phyloP scores from a whole-genome alignment of 2,329 filamentous ascomycete genomes.

The Periconia sp. region DNA sequence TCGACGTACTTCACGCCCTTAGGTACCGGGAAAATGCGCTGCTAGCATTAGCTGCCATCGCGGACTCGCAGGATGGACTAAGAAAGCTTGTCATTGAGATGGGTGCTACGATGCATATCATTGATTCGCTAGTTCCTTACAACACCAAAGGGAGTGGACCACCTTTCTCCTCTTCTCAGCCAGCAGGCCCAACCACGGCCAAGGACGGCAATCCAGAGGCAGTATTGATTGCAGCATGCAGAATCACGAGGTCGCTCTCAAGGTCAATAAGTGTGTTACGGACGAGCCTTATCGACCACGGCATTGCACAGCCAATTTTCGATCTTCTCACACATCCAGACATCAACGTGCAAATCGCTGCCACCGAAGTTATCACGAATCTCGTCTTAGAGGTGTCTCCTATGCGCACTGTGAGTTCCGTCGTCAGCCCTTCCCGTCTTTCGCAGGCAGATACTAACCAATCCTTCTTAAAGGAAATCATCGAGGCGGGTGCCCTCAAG shows the following conservation, averaged over 20 bases:
- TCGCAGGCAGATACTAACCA: constrained; percentile 16
- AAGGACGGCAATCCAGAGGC: constrained; percentile 77
- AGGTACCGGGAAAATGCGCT: constrained; percentile 77
- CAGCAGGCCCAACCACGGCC: constrained; percentile 42
- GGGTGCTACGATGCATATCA: constrained; percentile 80
- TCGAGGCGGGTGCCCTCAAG: constrained; percentile 75
- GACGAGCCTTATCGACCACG: constrained; percentile 86
- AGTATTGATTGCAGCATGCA: constrained; percentile 85
- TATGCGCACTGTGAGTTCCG: constrained; percentile 75
- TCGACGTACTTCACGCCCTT: constrained; percentile 71
- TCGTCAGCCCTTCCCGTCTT: not conserved
- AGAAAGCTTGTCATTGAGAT: constrained; percentile 82
- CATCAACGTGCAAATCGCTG: constrained; percentile 81
- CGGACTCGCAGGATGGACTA: constrained; percentile 81
- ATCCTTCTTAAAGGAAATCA: constrained; percentile 63
- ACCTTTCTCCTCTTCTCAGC: constrained; percentile 31
- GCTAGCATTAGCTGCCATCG: constrained; percentile 80
- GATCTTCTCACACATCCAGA: constrained; percentile 76
- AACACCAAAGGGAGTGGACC: constrained; percentile 48
- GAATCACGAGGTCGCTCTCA: constrained; percentile 79
- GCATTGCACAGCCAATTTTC: constrained; percentile 78
- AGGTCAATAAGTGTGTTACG: constrained; percentile 83
- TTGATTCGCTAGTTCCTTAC: constrained; percentile 77
- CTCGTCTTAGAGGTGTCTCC: constrained; percentile 88
- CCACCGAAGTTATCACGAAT: constrained; percentile 84